These are phyloP conservation scores for Avicennia marina DNA, from an alignment of 257 asterid genomes.

Conservation along the genomic window DNA sequence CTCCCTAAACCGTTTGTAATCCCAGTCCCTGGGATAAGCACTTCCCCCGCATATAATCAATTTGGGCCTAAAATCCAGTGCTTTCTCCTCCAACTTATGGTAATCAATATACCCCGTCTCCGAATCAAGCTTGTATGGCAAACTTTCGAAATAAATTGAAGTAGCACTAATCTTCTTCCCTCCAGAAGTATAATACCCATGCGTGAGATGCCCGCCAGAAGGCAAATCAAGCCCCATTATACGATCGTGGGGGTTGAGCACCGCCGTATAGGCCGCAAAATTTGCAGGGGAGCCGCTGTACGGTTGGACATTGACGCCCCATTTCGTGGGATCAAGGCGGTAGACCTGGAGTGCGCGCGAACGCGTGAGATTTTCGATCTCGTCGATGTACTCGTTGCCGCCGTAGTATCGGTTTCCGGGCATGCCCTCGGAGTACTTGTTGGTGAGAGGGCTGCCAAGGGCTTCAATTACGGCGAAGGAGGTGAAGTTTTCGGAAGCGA, in stretches of 20 bases:
- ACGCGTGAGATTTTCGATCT: constrained; percentile 63
- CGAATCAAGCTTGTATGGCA: constrained; percentile 74
- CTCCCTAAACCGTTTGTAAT: constrained; percentile 66
- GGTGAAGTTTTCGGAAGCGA: constrained; percentile 87
- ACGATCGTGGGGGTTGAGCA: constrained; percentile 72
- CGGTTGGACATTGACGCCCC: constrained; percentile 82
- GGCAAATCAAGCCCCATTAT: constrained; percentile 87
- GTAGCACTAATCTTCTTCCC: constrained; percentile 37
- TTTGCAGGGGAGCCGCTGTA: constrained; percentile 71
- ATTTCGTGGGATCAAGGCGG: constrained; percentile 51
- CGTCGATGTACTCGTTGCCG: constrained; percentile 54
- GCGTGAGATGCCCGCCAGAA: constrained; percentile 80
- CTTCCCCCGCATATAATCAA: constrained; percentile 91
- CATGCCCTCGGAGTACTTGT: constrained; percentile 63
- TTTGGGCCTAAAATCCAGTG: constrained; percentile 86
- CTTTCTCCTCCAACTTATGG: constrained; percentile 85
- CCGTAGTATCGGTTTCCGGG: constrained; percentile 65
- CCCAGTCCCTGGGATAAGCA: constrained; percentile 90
- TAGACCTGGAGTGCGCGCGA: constrained; percentile 61
- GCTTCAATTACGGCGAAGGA: constrained; percentile 67
- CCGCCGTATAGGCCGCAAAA: constrained; percentile 78
- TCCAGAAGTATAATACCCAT: constrained; percentile 70
- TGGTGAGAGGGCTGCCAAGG: constrained; percentile 56
- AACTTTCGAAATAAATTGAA: constrained; percentile 76
- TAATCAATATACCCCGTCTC: constrained; percentile 77